phyloP scores from a whole-genome alignment of 208 protist genomes.

The Acanthamoeba triangularis region DNA sequence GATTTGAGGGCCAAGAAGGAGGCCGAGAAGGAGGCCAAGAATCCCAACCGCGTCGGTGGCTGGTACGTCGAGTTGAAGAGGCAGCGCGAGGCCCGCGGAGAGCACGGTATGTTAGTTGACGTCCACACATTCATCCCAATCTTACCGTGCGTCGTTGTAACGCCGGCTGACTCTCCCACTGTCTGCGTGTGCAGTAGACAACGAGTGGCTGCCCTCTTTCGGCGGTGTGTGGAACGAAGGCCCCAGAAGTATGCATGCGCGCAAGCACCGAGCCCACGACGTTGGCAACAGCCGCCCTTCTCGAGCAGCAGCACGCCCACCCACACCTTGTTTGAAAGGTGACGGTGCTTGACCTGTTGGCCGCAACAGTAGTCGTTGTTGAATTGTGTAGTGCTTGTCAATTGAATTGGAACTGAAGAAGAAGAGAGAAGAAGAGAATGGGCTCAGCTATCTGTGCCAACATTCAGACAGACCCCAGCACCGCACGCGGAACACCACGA shows the following conservation, averaged over 20 bases:
- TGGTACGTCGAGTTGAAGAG: conserved; percentile 1
- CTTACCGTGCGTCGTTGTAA: too few species aligned
- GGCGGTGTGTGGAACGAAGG: conserved; percentile 13
- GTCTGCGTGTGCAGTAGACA: not conserved
- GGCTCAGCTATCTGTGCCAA: conserved; percentile 65
- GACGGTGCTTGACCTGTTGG: too few species aligned
- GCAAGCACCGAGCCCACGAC: not conserved
- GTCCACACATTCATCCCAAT: too few species aligned
- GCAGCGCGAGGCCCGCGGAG: not conserved
- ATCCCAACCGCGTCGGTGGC: not conserved
- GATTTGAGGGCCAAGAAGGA: not conserved
- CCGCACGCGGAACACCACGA: not conserved
- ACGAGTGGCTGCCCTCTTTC: not conserved
- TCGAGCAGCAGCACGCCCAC: too few species aligned
- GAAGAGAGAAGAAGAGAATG: not conserved
- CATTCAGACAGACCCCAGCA: not conserved
- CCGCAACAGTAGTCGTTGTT: too few species aligned
- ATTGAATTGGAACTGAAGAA: not conserved
- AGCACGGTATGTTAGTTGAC: not conserved
- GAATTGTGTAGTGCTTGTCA: too few species aligned
- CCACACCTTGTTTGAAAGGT: too few species aligned
- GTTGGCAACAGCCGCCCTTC: too few species aligned
- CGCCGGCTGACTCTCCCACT: too few species aligned
- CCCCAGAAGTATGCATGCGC: not conserved
- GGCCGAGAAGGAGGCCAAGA: conserved; percentile 5